Percentiles rank a stretch among this genome's conserved stretches.
phyloP scores from a whole-genome alignment of 441 rosid species.

The Adansonia grandidieri region DNA sequence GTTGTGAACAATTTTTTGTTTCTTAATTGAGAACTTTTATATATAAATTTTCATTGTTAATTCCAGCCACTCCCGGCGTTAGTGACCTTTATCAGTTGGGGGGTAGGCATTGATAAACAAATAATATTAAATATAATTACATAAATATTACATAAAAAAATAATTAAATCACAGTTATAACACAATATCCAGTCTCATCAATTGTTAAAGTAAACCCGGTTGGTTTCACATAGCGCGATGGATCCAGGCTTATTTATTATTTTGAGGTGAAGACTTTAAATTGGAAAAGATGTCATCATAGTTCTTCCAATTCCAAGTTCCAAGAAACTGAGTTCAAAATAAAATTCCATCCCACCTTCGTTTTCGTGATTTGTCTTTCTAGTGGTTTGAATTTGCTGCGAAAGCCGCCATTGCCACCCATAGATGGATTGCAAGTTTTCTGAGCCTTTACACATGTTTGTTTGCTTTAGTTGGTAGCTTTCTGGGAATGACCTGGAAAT shows the following conservation, averaged over 20 bases:
- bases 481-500: not conserved
- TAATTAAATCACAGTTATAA: no score
- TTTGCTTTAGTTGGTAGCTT: not conserved
- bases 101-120: no score
- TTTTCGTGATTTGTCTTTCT: not conserved
- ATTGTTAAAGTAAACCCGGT: no score
- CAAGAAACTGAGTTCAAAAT: conserved; percentile 7
- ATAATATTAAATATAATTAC: no score
- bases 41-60: no score
- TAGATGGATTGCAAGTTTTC: not conserved
- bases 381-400: not conserved
- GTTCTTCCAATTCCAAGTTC: not conserved
- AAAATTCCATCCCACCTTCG: not conserved
- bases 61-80: no score
- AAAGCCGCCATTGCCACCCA: not conserved
- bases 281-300: not conserved
- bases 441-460: not conserved
- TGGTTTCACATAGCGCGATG: no score
- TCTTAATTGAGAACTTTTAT: not conserved
- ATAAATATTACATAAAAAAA: no score
- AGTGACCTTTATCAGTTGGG: no score
- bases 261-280: not conserved
- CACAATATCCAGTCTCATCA: no score
- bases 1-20: not conserved
- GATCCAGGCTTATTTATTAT: no score